These are phyloP conservation scores for Xylaria sp. DNA, from an alignment of 2,329 filamentous ascomycete species.

Conservation along the genomic window DNA sequence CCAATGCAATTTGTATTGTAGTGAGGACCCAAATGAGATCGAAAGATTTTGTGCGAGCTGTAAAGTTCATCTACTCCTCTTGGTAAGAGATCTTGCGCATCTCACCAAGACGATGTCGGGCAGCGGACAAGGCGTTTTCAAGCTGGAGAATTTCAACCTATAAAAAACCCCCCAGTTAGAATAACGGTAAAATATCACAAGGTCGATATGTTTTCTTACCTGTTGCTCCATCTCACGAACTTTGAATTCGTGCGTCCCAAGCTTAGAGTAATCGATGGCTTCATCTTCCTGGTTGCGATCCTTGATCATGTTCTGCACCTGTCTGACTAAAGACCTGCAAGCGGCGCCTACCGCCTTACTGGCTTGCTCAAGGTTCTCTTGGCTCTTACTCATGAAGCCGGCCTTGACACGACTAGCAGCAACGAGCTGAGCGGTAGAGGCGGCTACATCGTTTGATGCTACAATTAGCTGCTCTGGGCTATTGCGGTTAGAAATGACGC, in stretches of 20 bases:
- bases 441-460: constrained; percentile 95
- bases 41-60: neutral
- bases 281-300: constrained; percentile 86
- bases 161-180: constrained; percentile 41
- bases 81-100: constrained; percentile 98
- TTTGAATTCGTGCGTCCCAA: constrained; percentile 97
- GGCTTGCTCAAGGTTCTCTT: constrained; percentile 89
- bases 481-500: constrained; percentile 90
- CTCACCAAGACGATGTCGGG: constrained; percentile 87
- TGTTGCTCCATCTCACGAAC: constrained; percentile 99
- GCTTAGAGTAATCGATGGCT: constrained; percentile 84
- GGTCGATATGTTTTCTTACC: constrained; percentile 64
- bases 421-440: constrained; percentile 94
- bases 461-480: constrained; percentile 97
- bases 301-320: constrained; percentile 94
- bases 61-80: constrained; percentile 66
- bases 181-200: constrained; percentile 10
- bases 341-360: constrained; percentile 93
- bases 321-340: constrained; percentile 86
- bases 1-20: neutral
- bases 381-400: constrained; percentile 96
- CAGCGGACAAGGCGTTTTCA: constrained; percentile 84
- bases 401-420: constrained; percentile 97
- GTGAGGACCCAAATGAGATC: neutral
- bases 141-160: constrained; percentile 97